A percentile compares a stretch with the other conserved stretches of the same genome.
phyloP scores from a whole-genome alignment of 768 basidiomycete genomes.

The Tubosaeta sp. region DNA sequence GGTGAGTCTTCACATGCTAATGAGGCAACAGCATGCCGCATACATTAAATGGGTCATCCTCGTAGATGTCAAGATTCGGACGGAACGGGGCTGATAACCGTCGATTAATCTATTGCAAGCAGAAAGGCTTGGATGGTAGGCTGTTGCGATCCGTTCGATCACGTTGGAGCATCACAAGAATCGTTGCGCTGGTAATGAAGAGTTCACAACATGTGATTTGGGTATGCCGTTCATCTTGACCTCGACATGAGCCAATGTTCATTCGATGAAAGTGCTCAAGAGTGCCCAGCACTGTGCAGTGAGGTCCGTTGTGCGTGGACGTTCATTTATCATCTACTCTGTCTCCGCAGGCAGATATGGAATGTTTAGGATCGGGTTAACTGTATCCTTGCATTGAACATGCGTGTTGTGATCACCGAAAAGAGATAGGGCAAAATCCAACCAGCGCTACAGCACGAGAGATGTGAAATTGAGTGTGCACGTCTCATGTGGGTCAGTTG shows the following conservation, averaged over 20 bases:
- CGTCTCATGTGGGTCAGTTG: constrained; percentile 1
- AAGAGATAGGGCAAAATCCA: neutral
- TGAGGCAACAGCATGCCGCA: too few relatives aligned
- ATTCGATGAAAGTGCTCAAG: neutral
- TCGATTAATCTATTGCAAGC: neutral
- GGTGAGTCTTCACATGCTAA: too few relatives aligned
- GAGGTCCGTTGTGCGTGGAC: neutral
- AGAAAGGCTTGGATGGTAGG: neutral
- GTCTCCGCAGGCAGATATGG: constrained; percentile 6
- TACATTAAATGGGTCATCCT: too few relatives aligned
- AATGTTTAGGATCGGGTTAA: constrained; percentile 2
- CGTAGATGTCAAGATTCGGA: neutral
- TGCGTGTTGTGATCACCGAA: constrained; percentile 21
- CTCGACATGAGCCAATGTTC: neutral
- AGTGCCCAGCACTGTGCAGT: neutral
- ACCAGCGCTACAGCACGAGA: neutral
- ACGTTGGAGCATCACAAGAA: neutral
- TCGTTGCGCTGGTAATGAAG: neutral
- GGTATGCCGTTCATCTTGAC: neutral
- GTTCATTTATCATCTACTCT: constrained; percentile 1
- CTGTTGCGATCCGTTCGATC: constrained; percentile 1
- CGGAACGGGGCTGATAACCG: neutral
- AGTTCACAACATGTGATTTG: neutral
- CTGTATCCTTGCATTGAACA: neutral
- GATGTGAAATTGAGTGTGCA: constrained; percentile 9